Conservation (phyloP, 805 yeast genomes). For the Candida morakotiae region DNA sequence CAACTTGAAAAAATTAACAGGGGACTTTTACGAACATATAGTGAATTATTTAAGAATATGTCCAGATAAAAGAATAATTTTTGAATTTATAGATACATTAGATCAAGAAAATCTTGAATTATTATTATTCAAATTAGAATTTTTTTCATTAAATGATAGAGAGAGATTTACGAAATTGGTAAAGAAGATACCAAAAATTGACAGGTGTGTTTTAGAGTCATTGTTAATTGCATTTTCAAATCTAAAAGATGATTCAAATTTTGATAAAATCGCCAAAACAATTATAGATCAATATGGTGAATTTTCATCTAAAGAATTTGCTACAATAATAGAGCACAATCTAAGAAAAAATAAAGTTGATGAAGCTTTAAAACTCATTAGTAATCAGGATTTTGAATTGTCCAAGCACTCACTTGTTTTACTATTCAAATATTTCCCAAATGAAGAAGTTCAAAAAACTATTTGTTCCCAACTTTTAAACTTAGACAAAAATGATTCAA, state of each 20-base stretch:
- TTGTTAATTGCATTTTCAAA: slow-evolving; percentile 25
- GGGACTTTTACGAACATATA: neutral
- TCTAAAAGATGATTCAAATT: slow-evolving; percentile 23
- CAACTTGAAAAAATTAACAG: neutral
- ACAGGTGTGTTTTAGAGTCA: slow-evolving; percentile 28
- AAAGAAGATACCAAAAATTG: slow-evolving; percentile 20
- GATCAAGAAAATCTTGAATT: neutral
- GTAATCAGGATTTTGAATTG: slow-evolving; percentile 14
- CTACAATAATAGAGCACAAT: slow-evolving; percentile 21
- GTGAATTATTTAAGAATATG: neutral
- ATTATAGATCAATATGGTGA: slow-evolving; percentile 25
- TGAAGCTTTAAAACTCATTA: slow-evolving; percentile 21
- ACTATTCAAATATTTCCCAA: slow-evolving; percentile 13
- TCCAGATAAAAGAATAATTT: neutral
- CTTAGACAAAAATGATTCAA: slow-evolving; percentile 13
- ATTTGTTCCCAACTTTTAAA: slow-evolving; percentile 2
- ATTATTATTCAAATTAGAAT: slow-evolving; percentile 2
- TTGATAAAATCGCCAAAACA: slow-evolving; percentile 25
- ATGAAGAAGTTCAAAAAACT: neutral
- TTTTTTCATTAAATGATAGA: neutral
- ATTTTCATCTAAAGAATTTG: slow-evolving; percentile 21
- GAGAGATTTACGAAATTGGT: slow-evolving; percentile 18
- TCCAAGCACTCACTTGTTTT: slow-evolving; percentile 23
- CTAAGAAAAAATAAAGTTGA: slow-evolving; percentile 21
- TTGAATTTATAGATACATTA: neutral